Conservation (phyloP, 345 rosid species). For the Bruguiera gymnorhiza region DNA sequence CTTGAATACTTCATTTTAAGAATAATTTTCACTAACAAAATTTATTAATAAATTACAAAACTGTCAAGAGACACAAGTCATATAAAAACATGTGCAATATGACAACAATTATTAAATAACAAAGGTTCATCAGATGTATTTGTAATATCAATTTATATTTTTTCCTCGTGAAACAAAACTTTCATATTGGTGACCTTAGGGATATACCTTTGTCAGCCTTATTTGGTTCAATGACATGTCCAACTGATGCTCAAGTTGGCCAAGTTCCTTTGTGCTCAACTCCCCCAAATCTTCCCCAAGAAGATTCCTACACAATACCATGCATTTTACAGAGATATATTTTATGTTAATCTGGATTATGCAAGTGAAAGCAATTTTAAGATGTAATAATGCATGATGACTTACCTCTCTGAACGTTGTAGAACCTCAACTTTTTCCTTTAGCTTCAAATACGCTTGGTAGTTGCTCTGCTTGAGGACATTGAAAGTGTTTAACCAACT, state of each 20-base stretch:
- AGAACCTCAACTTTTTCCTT: slow-evolving; percentile 56
- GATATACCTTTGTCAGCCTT: slow-evolving; percentile 45
- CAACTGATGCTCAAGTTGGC: slow-evolving; percentile 47
- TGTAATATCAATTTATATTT: no score
- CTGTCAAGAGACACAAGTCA: no score
- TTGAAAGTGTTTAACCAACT: background rate
- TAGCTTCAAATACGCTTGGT: slow-evolving; percentile 66
- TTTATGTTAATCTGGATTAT: background rate
- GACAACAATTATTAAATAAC: no score
- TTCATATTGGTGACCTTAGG: no score
- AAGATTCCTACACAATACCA: slow-evolving; percentile 33
- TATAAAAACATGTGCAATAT: no score
- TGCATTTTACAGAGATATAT: background rate
- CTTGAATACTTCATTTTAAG: no score
- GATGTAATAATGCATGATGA: background rate
- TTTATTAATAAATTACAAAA: no score
- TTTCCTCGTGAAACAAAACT: no score
- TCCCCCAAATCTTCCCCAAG: slow-evolving; percentile 49
- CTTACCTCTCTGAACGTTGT: slow-evolving; percentile 68
- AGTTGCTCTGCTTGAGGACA: slow-evolving; percentile 40
- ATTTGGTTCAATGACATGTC: slow-evolving; percentile 41
- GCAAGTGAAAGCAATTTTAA: background rate
- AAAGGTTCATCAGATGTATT: no score
- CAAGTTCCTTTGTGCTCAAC: slow-evolving; percentile 37
- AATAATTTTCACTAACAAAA: no score